Evolutionary conservation across 805 yeast genomes (phyloP).

Genomic region (Wickerhamomyces sydowiorum): DNA sequence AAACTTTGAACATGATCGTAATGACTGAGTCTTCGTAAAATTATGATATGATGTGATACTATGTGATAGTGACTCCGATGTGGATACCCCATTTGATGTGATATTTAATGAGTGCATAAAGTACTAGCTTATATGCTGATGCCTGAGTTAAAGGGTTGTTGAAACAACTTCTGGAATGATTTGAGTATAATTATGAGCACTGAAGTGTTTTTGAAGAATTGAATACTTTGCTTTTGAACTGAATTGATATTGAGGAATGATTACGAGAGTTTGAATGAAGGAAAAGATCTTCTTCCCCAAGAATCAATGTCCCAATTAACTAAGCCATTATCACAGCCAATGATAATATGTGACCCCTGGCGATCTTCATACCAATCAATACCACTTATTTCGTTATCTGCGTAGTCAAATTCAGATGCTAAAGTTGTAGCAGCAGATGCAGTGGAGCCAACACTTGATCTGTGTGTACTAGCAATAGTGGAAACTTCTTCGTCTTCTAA

Average conservation of each 20-base stretch:
- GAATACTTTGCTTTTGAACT: no score
- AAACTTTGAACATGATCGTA: no score
- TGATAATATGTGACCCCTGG: slow-evolving; percentile 46
- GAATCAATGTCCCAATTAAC: slow-evolving; percentile 65
- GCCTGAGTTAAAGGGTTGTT: no score
- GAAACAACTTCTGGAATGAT: no score
- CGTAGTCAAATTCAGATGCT: slow-evolving; percentile 19
- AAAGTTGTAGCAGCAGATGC: slow-evolving; percentile 6
- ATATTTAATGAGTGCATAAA: no score
- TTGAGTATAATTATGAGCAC: no score
- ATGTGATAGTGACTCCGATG: no score
- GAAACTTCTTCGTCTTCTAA: slow-evolving; percentile 7
- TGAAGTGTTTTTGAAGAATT: no score
- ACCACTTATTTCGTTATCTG: slow-evolving; percentile 52
- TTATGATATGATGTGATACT: no score
- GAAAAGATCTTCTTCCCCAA: slow-evolving; percentile 56
- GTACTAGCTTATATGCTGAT: no score
- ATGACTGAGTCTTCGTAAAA: no score
- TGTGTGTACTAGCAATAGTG: neutral
- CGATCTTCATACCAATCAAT: slow-evolving; percentile 49
- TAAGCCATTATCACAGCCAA: slow-evolving; percentile 65
- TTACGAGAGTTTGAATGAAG: slow-evolving; percentile 44
- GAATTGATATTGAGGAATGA: neutral
- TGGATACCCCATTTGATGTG: no score
- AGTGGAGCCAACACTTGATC: slow-evolving; percentile 10